Conservation (phyloP, 164 flowering plant species). For the Malania oleifera region DNA sequence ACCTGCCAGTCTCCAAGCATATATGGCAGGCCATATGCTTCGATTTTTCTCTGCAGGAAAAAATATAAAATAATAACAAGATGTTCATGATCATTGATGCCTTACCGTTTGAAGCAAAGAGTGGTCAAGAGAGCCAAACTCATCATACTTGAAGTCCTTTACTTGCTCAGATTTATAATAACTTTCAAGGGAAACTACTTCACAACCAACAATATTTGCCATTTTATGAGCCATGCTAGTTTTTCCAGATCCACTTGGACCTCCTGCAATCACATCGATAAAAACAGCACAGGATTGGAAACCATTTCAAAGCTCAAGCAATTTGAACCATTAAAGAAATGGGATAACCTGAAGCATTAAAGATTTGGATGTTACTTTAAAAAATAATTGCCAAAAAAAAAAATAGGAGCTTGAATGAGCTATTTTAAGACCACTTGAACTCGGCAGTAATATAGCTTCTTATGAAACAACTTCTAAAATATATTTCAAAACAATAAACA, state of each 20-base stretch:
- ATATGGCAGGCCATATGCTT: background rate
- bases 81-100: background rate
- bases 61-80: background rate
- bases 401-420: background rate
- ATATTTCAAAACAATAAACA: no score
- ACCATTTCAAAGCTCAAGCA: slow-evolving; percentile 6
- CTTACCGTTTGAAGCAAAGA: slow-evolving; percentile 78
- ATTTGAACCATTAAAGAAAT: background rate
- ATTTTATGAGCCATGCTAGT: slow-evolving; percentile 98
- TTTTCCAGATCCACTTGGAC: slow-evolving; percentile 99
- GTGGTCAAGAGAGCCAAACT: slow-evolving; percentile 81
- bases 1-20: background rate
- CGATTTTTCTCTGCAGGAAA: background rate
- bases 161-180: slow-evolving; percentile 87
- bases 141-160: slow-evolving; percentile 91
- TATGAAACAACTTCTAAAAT: no score
- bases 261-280: slow-evolving; percentile 58
- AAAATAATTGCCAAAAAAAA: background rate
- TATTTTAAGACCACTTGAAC: background rate
- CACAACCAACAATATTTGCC: slow-evolving; percentile 99
- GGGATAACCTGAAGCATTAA: no score
- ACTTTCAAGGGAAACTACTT: slow-evolving; percentile 96
- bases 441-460: background rate
- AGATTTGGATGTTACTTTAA: no score
- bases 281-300: background rate